These are phyloP conservation scores for Cladochytrium tenue DNA, from an alignment of 371 early-diverging fungal species.

Conservation along the genomic window DNA sequence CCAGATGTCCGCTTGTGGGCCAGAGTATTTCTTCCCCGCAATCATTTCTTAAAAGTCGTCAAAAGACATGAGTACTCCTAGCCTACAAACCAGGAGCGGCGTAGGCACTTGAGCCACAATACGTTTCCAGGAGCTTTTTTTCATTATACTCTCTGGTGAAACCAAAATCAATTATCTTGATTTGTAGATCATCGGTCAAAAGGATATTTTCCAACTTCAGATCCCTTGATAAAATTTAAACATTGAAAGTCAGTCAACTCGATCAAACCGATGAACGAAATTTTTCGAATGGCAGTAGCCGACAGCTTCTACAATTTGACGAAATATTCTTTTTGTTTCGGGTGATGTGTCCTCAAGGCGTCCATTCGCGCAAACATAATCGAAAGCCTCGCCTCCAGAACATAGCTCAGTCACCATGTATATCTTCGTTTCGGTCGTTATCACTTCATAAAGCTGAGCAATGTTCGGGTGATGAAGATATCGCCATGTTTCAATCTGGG, in stretches of 20 bases:
- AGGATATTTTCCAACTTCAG: constrained; percentile 86
- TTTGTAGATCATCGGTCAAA: constrained; percentile 68
- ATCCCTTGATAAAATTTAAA: constrained; percentile 52
- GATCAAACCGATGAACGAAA: constrained; percentile 73
- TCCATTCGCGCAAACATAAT: constrained; percentile 65
- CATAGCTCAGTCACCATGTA: constrained; percentile 82
- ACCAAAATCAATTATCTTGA: constrained; percentile 89
- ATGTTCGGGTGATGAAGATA: constrained; percentile 83
- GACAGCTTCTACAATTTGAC: constrained; percentile 74
- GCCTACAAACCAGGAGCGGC: constrained; percentile 68
- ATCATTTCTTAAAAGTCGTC: constrained; percentile 60
- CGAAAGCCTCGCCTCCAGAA: constrained; percentile 73
- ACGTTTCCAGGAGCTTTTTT: constrained; percentile 73
- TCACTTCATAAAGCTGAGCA: constrained; percentile 81
- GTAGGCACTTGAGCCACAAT: constrained; percentile 83
- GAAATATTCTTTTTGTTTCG: constrained; percentile 65
- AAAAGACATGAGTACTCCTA: neutral
- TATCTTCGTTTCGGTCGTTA: constrained; percentile 77
- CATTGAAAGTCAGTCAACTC: neutral
- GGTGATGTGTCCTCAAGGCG: constrained; percentile 50
- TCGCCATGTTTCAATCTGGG: constrained; percentile 79
- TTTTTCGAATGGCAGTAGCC: constrained; percentile 73
- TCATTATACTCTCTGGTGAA: constrained; percentile 75
- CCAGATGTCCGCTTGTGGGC: constrained; percentile 87
- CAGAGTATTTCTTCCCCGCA: constrained; percentile 72